phyloP scores from a whole-genome alignment of 257 asterid species.

The Linaria vulgaris region DNA sequence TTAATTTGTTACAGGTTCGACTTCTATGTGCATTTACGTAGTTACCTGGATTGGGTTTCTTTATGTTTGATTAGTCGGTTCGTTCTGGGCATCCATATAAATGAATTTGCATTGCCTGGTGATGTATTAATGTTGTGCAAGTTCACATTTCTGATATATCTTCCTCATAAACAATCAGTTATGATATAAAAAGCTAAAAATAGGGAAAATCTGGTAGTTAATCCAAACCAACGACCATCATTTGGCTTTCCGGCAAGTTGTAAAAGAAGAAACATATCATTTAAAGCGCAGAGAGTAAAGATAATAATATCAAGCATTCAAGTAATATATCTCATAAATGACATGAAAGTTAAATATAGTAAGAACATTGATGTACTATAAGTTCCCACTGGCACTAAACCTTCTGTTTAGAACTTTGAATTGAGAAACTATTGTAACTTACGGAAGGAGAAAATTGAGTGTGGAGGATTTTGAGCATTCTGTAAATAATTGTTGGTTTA shows the following conservation, averaged over 20 bases:
- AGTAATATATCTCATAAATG: background rate
- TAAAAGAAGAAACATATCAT: too few relatives aligned
- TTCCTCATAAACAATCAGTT: background rate
- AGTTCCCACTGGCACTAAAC: slow-evolving; percentile 1
- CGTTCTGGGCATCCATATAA: slow-evolving; percentile 1
- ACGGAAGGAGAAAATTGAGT: background rate
- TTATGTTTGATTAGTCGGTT: background rate
- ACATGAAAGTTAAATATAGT: background rate
- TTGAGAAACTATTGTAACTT: background rate
- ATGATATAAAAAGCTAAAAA: background rate
- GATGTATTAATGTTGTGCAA: background rate
- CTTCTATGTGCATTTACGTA: slow-evolving; percentile 10
- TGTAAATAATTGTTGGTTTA: background rate
- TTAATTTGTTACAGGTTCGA: slow-evolving; percentile 82
- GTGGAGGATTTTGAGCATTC: too few relatives aligned
- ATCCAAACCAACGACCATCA: too few relatives aligned
- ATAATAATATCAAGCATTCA: background rate
- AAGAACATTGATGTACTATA: background rate
- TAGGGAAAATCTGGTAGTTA: background rate
- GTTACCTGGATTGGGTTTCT: background rate
- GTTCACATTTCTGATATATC: background rate
- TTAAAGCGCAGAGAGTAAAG: background rate
- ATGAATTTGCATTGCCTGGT: background rate
- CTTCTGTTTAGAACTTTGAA: background rate
- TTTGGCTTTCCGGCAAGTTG: too few relatives aligned